phyloP scores from a whole-genome alignment of 257 asterid genomes.

The Ilex asprella region DNA sequence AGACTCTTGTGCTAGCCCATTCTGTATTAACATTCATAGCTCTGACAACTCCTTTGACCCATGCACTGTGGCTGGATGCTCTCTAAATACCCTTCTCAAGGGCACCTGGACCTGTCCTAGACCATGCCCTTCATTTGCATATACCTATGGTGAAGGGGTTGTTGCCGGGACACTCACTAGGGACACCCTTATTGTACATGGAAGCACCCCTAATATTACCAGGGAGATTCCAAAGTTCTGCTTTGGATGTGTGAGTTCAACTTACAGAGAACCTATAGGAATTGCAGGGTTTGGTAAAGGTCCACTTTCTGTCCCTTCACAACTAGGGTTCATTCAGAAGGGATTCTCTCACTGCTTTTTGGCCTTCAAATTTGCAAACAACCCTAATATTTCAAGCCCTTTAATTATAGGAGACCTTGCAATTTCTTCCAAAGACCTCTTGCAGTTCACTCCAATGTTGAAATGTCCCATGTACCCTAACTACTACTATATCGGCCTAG shows the following conservation, averaged over 20 bases:
- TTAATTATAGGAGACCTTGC: constrained; percentile 58
- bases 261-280: constrained; percentile 66
- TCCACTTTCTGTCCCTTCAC: constrained; percentile 66
- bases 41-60: constrained; percentile 52
- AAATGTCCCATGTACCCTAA: constrained; percentile 51
- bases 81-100: constrained; percentile 35
- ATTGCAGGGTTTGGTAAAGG: constrained; percentile 75
- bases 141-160: constrained; percentile 58
- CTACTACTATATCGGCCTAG: constrained; percentile 61
- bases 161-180: constrained; percentile 52
- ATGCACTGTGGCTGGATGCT: constrained; percentile 53
- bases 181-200: constrained; percentile 46
- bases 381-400: constrained; percentile 67
- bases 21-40: constrained; percentile 43
- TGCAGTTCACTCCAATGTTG: constrained; percentile 66
- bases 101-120: constrained; percentile 35
- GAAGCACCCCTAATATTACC: constrained; percentile 25
- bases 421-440: constrained; percentile 43
- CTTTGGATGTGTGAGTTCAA: constrained; percentile 56
- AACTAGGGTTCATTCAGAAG: constrained; percentile 55
- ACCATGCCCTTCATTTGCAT: constrained; percentile 78
- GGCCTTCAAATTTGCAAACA: constrained; percentile 61
- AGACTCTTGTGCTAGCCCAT: constrained; percentile 46
- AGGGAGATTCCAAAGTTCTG: constrained; percentile 39
- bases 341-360: constrained; percentile 76